phyloP scores from a whole-genome alignment of 495 filamentous ascomycete species.

The Neurospora sp. region DNA sequence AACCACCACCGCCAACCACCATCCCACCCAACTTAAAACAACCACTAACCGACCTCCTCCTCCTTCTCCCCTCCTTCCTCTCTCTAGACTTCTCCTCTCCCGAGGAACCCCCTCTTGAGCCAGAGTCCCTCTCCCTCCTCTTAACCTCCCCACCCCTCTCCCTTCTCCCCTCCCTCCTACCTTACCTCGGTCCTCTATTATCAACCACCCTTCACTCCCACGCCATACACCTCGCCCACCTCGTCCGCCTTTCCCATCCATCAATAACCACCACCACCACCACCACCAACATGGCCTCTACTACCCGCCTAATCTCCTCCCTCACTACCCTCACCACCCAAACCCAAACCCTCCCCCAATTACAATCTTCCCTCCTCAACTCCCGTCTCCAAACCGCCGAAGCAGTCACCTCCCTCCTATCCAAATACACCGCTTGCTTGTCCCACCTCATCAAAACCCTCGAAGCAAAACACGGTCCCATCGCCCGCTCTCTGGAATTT shows the following conservation, averaged over 20 bases:
- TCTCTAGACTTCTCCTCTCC: not conserved
- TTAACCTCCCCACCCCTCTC: not conserved
- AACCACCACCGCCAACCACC: not conserved
- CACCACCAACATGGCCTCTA: not conserved
- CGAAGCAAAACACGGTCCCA: slow-evolving; percentile 51
- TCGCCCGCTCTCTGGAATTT: slow-evolving; percentile 52
- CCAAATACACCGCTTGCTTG: slow-evolving; percentile 19
- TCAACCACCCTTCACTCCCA: not conserved
- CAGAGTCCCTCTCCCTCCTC: not conserved
- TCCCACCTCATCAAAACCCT: slow-evolving; percentile 26
- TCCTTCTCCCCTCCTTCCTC: not conserved
- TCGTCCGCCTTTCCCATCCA: not conserved
- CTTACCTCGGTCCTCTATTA: not conserved
- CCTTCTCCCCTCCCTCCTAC: not conserved
- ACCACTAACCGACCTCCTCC: not conserved
- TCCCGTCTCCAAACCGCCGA: slow-evolving; percentile 13
- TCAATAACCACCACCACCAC: not conserved
- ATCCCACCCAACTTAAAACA: not conserved
- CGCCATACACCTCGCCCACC: not conserved
- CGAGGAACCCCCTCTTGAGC: not conserved
- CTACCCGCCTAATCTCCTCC: not conserved
- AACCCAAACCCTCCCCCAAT: slow-evolving; percentile 3
- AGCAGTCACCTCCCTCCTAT: slow-evolving; percentile 18
- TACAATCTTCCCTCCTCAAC: slow-evolving; percentile 16
- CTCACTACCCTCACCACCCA: slow-evolving; percentile 1